These are phyloP conservation scores for Penicillium frequentans DNA, from an alignment of 2,329 filamentous ascomycete genomes.

Conservation along the genomic window DNA sequence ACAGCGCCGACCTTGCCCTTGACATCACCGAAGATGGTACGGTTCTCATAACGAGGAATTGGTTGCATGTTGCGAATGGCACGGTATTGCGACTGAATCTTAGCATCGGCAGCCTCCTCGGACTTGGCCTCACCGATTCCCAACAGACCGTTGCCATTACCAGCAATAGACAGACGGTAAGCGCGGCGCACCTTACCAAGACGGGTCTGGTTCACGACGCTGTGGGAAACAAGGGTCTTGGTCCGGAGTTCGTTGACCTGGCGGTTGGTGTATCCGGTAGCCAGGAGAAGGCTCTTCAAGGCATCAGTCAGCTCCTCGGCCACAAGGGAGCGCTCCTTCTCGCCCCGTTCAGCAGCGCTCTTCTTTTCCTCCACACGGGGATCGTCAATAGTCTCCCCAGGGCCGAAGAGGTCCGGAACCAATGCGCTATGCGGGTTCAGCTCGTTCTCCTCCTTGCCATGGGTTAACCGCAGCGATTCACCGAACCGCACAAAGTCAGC, in stretches of 20 bases:
- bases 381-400: conserved; percentile 36
- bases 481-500: conserved; percentile 44
- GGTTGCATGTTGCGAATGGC: conserved; percentile 92
- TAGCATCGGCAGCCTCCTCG: conserved; percentile 67
- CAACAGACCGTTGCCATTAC: conserved; percentile 80
- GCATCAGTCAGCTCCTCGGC: conserved; percentile 37
- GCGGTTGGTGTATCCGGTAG: conserved; percentile 54
- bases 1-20: conserved; percentile 84
- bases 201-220: conserved; percentile 89
- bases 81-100: conserved; percentile 70
- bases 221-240: conserved; percentile 72
- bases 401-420: conserved; percentile 53
- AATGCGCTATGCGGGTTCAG: conserved; percentile 50
- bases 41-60: conserved; percentile 84
- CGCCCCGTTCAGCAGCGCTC: conserved; percentile 26
- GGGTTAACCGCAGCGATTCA: conserved; percentile 51
- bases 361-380: conserved; percentile 27
- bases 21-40: conserved; percentile 87
- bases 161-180: conserved; percentile 78
- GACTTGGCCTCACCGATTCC: conserved; percentile 91
- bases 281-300: conserved; percentile 55
- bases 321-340: conserved; percentile 28
- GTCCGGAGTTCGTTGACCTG: conserved; percentile 57
- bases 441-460: conserved; percentile 52
- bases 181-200: conserved; percentile 84